phyloP scores from a whole-genome alignment of 345 rosid genomes.

The Eucalyptus virginea region DNA sequence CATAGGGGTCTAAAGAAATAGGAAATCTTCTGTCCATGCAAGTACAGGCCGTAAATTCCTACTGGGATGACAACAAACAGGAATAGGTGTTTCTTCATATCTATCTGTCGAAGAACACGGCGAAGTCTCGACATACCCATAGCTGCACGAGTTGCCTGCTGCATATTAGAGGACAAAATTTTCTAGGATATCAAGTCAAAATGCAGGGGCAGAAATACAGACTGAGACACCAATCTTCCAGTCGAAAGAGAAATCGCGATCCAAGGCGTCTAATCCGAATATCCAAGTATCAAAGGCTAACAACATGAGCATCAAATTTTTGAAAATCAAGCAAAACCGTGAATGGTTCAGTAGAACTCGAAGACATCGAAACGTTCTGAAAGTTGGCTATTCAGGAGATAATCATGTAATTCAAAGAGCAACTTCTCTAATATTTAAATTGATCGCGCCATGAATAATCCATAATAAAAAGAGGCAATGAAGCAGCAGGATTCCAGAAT shows the following conservation, averaged over 20 bases:
- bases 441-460: background rate
- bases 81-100: conserved; percentile 3
- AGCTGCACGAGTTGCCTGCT: conserved; percentile 14
- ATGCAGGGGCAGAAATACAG: background rate
- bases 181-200: background rate
- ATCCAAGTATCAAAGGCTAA: background rate
- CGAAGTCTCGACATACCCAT: conserved; percentile 27
- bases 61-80: background rate
- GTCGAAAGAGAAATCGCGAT: background rate
- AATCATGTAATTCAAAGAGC: background rate
- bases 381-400: background rate
- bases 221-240: background rate
- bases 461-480: background rate
- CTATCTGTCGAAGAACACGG: conserved; percentile 32
- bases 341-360: background rate
- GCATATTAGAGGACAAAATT: background rate
- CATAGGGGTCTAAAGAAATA: conserved; percentile 8
- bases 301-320: background rate
- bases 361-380: background rate
- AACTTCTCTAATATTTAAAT: background rate
- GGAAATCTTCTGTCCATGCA: conserved; percentile 4
- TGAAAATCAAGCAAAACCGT: background rate
- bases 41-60: background rate
- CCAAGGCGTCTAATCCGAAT: background rate
- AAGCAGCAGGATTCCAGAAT: background rate